Evolutionary conservation across 2,329 filamentous ascomycete genomes (phyloP).

Genomic region (Paraphaeosphaeria sporulosa): DNA sequence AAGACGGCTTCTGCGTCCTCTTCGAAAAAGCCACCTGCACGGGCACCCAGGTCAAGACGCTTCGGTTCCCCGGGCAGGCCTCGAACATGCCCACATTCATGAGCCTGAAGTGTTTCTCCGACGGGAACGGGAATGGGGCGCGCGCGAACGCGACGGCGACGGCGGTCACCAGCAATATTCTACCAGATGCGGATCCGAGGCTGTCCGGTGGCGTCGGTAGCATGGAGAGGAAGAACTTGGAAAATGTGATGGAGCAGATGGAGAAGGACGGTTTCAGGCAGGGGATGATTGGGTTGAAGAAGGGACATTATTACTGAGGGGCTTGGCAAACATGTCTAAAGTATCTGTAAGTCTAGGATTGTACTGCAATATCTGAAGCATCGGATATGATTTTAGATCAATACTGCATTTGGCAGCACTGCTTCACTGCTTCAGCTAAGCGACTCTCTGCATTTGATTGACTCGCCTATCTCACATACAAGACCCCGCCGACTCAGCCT

Average conservation of each 20-base stretch:
- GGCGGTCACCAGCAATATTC: neutral
- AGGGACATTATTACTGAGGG: conserved; percentile 36
- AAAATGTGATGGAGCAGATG: conserved; percentile 31
- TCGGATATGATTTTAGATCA: no score
- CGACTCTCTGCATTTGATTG: no score
- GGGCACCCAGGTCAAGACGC: conserved; percentile 23
- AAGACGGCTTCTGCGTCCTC: conserved; percentile 36
- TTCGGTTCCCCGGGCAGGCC: conserved; percentile 37
- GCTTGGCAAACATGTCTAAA: neutral
- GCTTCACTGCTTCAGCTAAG: no score
- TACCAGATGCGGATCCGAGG: conserved; percentile 21
- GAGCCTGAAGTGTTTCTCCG: conserved; percentile 33
- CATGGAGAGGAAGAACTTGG: conserved; percentile 27
- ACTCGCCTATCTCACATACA: no score
- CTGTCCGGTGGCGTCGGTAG: conserved; percentile 37
- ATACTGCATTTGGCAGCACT: no score
- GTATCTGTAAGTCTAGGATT: neutral
- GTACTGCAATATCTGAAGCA: neutral
- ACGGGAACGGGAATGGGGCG: conserved; percentile 10
- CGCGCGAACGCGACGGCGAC: conserved; percentile 14
- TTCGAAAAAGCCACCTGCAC: conserved; percentile 34
- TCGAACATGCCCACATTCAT: conserved; percentile 30
- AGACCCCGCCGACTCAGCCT: no score
- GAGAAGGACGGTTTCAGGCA: conserved; percentile 36
- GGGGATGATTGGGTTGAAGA: conserved; percentile 44